Conservation (phyloP, 345 rosid genomes). For the Xanthoceras sorbifolium region DNA sequence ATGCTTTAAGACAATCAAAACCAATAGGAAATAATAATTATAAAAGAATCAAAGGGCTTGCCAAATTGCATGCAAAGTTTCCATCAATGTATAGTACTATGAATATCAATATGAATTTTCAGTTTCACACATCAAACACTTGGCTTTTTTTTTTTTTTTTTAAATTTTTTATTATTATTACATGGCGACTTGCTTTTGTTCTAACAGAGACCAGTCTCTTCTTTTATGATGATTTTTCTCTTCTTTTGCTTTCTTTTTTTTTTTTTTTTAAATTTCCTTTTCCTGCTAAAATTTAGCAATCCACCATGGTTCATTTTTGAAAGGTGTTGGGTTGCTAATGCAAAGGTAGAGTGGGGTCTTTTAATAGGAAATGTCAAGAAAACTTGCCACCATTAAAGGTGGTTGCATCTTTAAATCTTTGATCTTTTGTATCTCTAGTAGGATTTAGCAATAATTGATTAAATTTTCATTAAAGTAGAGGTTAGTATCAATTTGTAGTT, state of each 20-base stretch:
- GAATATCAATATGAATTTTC: background rate
- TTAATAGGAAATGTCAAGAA: background rate
- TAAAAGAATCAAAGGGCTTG: too few relatives aligned
- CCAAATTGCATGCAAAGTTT: background rate
- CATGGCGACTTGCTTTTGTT: slow-evolving; percentile 7
- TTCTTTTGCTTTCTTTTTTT: slow-evolving; percentile 6
- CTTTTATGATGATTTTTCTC: background rate
- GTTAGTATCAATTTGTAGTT: background rate
- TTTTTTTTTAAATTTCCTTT: too few relatives aligned
- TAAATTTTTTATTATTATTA: background rate
- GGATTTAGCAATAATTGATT: background rate
- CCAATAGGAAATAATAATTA: background rate
- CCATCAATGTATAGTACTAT: background rate
- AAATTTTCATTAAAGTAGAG: background rate
- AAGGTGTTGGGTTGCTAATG: background rate
- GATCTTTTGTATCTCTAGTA: background rate
- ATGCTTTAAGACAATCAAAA: background rate
- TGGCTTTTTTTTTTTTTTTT: background rate
- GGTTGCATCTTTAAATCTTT: background rate
- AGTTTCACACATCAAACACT: background rate
- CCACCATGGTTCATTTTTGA: background rate
- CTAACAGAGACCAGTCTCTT: background rate
- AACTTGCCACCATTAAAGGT: background rate
- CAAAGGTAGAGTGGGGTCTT: background rate
- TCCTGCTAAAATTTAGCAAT: slow-evolving; percentile 17